Conservation (phyloP, 1,139 yeast species). For the Saccharomyces hybrid region DNA sequence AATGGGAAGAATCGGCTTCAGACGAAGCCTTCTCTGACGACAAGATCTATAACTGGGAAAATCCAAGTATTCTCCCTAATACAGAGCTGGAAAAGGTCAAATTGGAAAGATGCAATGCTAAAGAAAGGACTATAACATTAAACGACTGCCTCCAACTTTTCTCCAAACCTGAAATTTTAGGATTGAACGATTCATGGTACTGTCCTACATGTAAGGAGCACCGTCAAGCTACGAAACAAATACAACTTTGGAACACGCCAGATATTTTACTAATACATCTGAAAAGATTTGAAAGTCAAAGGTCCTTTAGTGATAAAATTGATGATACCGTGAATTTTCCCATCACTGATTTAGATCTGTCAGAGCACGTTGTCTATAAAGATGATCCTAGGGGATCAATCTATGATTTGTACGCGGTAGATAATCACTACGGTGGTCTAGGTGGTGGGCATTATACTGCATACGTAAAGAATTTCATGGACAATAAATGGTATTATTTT, state of each 20-base stretch:
- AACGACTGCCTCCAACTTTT: slow-evolving; percentile 71
- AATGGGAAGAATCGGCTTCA: slow-evolving; percentile 52
- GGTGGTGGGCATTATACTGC: slow-evolving; percentile 99
- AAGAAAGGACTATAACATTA: slow-evolving; percentile 52
- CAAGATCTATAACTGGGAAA: slow-evolving; percentile 46
- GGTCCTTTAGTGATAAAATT: slow-evolving; percentile 85
- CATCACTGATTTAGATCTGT: slow-evolving; percentile 69
- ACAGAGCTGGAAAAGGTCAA: slow-evolving; percentile 46
- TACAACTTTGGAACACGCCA: slow-evolving; percentile 87
- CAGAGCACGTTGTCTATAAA: slow-evolving; percentile 43
- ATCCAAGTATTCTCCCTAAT: slow-evolving; percentile 45
- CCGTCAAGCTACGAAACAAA: slow-evolving; percentile 83
- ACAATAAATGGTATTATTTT: slow-evolving; percentile 78
- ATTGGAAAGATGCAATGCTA: slow-evolving; percentile 35
- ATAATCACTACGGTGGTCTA: slow-evolving; percentile 90
- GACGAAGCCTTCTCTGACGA: slow-evolving; percentile 46
- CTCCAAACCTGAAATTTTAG: slow-evolving; percentile 75
- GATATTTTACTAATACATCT: slow-evolving; percentile 84
- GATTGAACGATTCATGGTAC: slow-evolving; percentile 90
- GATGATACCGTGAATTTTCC: slow-evolving; percentile 84
- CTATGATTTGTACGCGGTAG: slow-evolving; percentile 88
- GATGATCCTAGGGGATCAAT: slow-evolving; percentile 37
- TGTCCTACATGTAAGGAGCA: slow-evolving; percentile 88
- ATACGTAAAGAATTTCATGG: slow-evolving; percentile 71
- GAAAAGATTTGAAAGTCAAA: slow-evolving; percentile 80